Base-by-base conservation (phyloP, 169 alveolate genomes). In the Besnoitia besnoiti region DNA sequence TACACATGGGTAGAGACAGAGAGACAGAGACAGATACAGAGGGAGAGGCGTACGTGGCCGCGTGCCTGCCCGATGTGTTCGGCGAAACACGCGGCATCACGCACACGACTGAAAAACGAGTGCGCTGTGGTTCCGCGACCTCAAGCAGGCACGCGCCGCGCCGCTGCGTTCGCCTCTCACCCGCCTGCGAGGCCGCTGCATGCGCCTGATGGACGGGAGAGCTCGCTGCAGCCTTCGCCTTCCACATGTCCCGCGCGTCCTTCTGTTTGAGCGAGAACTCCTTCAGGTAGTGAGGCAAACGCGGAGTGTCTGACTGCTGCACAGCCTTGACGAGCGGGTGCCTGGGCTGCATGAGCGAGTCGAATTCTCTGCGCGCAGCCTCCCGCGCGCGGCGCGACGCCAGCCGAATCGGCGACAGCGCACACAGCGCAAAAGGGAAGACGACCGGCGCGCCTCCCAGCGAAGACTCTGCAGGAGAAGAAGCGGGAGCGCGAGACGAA, bases 181-280 rank as follows among this genome's bases (percentile, higher is more conserved):
- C 84, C n/a, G 37, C 90, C 33, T 35, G 55, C 50, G 37, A 50
- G 91, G 55, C 84, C 62, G 40, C 39, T 85, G 49, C 79, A 85
- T 27, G 79, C 90, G 67, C 67, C 67, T 55, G 67, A n/a, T 55
- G 67, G 27, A 55, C 67, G 12, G 67, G 67, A 5, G 67, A 55
- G 30, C 67, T 55, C 67, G 67, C 67, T 5, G 27, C 67, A 55
- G 30, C n/a, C 30, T n/a, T 55, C 30, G 67, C 30, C 30, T 55
- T 55, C 67, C 67, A 55, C 33, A 55, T 21, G 24, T 55, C 30
- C 24, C 27, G 12, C 30, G 67, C 67, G 30, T 55, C 67, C 27
- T 55, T 5, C 27, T 55, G 67, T 5, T 55, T 5, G 33, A 55
- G 67, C 7, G 67, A 5, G 27, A 55, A 55, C 24, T 55, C 67